Conservation (phyloP, 208 protist genomes). For the Trypanosoma melophagium region DNA sequence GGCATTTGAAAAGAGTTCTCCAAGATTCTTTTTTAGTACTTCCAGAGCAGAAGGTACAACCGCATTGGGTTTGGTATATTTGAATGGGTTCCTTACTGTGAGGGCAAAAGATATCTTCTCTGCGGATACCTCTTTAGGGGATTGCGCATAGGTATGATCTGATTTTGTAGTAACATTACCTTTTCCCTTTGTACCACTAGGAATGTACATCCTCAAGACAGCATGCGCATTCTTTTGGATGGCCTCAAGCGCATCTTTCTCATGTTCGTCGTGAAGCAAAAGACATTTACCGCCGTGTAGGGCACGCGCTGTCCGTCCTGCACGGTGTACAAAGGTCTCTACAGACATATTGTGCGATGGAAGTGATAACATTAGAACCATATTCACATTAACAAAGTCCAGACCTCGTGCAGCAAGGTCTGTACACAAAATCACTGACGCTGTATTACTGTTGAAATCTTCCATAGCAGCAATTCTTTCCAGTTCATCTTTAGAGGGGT, state of each 20-base stretch:
- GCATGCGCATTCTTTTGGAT: constrained; percentile 70
- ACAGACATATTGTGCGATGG: constrained; percentile 73
- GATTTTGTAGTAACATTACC: constrained; percentile 4
- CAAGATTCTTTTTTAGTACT: constrained; percentile 57
- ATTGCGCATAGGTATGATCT: neutral
- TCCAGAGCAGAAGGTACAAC: constrained; percentile 58
- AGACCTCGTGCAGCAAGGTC: constrained; percentile 93
- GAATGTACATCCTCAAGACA: constrained; percentile 45
- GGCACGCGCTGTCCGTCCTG: constrained; percentile 94
- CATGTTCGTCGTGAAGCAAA: constrained; percentile 66
- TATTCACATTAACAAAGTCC: constrained; percentile 93
- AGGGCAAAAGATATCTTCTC: constrained; percentile 35
- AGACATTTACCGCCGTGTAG: constrained; percentile 87
- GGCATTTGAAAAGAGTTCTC: constrained; percentile 34
- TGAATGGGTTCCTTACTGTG: constrained; percentile 75
- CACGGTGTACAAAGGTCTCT: constrained; percentile 96
- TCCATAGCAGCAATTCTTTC: constrained; percentile 81
- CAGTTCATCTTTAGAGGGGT: constrained; percentile 43
- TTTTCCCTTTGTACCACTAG: constrained; percentile 13
- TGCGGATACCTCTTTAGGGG: constrained; percentile 3
- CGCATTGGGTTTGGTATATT: constrained; percentile 46
- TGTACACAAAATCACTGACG: constrained; percentile 93
- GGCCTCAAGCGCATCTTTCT: constrained; percentile 45
- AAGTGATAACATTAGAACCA: constrained; percentile 97
- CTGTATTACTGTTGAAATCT: constrained; percentile 74